Percentiles rank a stretch among this genome's conserved stretches.
Evolutionary conservation across 2,329 filamentous ascomycete species (phyloP).

Genomic region (Aschersonia sp.): DNA sequence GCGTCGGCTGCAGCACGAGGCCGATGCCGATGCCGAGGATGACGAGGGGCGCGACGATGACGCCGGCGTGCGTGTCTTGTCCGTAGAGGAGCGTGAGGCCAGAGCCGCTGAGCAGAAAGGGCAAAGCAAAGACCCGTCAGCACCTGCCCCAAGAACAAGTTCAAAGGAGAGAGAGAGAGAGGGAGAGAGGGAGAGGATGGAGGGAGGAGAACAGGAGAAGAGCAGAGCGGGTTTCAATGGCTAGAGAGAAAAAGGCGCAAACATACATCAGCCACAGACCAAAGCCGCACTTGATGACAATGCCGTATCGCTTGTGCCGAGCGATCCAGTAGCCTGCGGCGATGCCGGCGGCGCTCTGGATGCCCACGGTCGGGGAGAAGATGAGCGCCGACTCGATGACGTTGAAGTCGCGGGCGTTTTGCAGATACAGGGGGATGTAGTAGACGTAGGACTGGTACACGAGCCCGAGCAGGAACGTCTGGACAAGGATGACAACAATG

Average conservation of each 20-base stretch:
- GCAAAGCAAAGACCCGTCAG: background rate
- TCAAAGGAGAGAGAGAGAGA: background rate
- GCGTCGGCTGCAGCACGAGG: constrained; percentile 27
- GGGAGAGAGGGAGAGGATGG: too few species aligned
- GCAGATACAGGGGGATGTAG: constrained; percentile 46
- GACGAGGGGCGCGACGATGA: constrained; percentile 32
- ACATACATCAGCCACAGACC: constrained; percentile 19
- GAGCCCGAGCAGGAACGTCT: constrained; percentile 45
- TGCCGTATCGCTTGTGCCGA: constrained; percentile 38
- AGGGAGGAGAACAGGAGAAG: background rate
- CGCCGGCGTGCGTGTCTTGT: constrained; percentile 24
- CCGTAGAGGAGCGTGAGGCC: constrained; percentile 37
- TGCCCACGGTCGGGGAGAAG: constrained; percentile 31
- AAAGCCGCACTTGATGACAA: constrained; percentile 35
- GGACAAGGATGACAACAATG: constrained; percentile 37
- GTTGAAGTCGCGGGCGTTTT: constrained; percentile 30
- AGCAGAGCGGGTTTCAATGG: background rate
- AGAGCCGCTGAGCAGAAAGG: constrained; percentile 19
- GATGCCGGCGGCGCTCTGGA: constrained; percentile 30
- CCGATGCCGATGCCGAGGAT: constrained; percentile 21
- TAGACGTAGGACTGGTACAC: constrained; percentile 45
- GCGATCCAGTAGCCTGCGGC: constrained; percentile 43
- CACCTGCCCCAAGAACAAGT: too few species aligned
- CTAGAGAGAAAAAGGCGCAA: background rate
- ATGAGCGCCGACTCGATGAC: constrained; percentile 32